Base-by-base conservation (phyloP, 2,329 filamentous ascomycete species). In the Fusarium coicis region DNA sequence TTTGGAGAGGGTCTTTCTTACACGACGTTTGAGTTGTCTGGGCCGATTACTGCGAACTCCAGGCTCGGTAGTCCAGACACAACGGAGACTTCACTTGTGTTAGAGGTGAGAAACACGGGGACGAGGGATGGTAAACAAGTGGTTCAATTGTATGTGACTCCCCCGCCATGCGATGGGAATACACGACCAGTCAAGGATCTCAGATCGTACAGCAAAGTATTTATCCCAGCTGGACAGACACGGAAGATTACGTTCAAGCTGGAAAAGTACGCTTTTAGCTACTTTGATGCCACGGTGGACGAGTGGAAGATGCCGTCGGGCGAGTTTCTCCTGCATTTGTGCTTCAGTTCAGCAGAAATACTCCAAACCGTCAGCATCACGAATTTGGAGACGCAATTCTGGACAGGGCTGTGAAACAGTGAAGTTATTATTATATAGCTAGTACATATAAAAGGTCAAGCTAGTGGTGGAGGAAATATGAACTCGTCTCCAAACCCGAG, bases 261-360 rank as follows among this genome's bases (percentile, higher is more conserved):
- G 11, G 63, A 58, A 1, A 66, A 66, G 32, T 66, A 66, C 32
- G 61, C 61, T 2, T 66, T 66, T 10, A 66, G 63, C 16, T 58
- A 66, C 50, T 66, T 39, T 3, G 61, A 66, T 16, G 2, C n/a
- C 2, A 1, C 16, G 2, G 9, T 8, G 2, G 32, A 18, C 0
- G 50, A 39, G 62, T 66, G 61, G 63, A 44, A 19, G 14, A 37
- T 66, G 1, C 63, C 63, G 2, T 40, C 28, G 5, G 63, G 63
- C 1, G 60, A 57, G 1, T 64, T 64, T 4, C 21, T 16, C 2
- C 1, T 66, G 1, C 63, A 56, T 3, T 1, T 56, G 5, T 28
- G 34, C 14, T 64, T 66, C 9, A 56, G 47, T 9, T 54, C 63
- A 0, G 42, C 26, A 3, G 14, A 64, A 2, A 14, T 23, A 0